Evolutionary conservation across 192 early-diverging fungal genomes (phyloP).

Genomic region (Oehlia diaphana): DNA sequence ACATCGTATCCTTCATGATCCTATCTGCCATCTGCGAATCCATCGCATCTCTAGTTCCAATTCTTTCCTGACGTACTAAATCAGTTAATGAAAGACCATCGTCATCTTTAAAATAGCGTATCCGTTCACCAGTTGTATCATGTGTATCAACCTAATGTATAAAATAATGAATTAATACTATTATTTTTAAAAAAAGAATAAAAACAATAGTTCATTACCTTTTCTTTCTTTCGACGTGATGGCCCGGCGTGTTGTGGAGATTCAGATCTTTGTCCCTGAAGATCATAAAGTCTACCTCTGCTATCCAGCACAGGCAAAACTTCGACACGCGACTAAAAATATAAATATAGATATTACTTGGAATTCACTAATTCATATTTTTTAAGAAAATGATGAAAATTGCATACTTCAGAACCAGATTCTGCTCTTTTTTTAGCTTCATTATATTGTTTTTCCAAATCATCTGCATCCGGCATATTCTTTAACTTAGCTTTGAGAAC

Average conservation of each 20-base stretch:
- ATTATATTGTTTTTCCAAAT: conserved; percentile 73
- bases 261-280: conserved; percentile 34
- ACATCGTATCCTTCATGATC: conserved; percentile 69
- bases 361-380: not conserved
- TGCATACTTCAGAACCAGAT: not conserved
- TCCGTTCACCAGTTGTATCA: conserved; percentile 64
- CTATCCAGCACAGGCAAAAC: conserved; percentile 57
- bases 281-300: conserved; percentile 58
- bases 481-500: conserved; percentile 79
- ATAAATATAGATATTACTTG: not conserved
- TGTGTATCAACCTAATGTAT: conserved; percentile 50
- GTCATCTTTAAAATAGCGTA: conserved; percentile 61
- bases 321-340: conserved; percentile 24
- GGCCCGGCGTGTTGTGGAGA: conserved; percentile 14
- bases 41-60: conserved; percentile 52
- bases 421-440: conserved; percentile 54
- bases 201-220: conserved; percentile 38
- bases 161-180: not conserved
- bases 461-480: conserved; percentile 57
- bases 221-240: conserved; percentile 37
- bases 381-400: not conserved
- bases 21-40: conserved; percentile 69
- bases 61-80: conserved; percentile 69
- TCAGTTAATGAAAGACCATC: conserved; percentile 58
- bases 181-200: not conserved